A percentile compares a stretch with the other conserved stretches of the same genome.
These are phyloP conservation scores for Phytophthora litchii DNA, from an alignment of 352 stramenopile genomes.

Conservation along the genomic window DNA sequence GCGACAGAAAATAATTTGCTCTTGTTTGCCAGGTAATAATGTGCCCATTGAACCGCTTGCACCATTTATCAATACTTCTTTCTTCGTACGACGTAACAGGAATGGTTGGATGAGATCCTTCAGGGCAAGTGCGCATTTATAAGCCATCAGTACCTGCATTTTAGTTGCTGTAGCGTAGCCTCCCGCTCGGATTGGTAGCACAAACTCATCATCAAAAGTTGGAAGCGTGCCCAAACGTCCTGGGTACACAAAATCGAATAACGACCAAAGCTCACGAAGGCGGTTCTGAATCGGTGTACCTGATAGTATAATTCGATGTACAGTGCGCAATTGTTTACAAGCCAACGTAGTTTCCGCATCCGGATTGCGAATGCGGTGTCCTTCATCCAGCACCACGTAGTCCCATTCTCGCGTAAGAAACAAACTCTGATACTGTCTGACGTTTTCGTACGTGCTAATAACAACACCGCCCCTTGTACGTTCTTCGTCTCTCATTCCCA, in stretches of 20 bases:
- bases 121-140: slow-evolving; percentile 96
- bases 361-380: slow-evolving; percentile 98
- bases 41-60: slow-evolving; percentile 11
- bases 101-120: slow-evolving; percentile 97
- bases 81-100: slow-evolving; percentile 95
- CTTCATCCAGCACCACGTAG: slow-evolving; percentile 99
- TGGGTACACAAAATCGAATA: slow-evolving; percentile 99
- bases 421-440: slow-evolving; percentile 90
- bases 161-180: slow-evolving; percentile 92
- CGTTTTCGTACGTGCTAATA: slow-evolving; percentile 97
- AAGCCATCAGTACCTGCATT: slow-evolving; percentile 97
- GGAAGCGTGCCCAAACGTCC: slow-evolving; percentile 96
- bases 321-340: slow-evolving; percentile 91
- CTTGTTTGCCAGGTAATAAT: slow-evolving; percentile 96
- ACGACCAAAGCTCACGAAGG: slow-evolving; percentile 96
- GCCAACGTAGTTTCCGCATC: slow-evolving; percentile 96
- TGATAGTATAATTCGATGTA: slow-evolving; percentile 93
- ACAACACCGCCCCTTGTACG: slow-evolving; percentile 82
- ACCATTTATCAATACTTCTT: slow-evolving; percentile 89
- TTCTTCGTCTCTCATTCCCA: slow-evolving; percentile 15
- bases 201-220: slow-evolving; percentile 98
- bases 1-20: slow-evolving; percentile 98
- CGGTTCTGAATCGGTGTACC: slow-evolving; percentile 95
- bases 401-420: slow-evolving; percentile 94
- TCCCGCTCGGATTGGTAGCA: slow-evolving; percentile 95